phyloP scores from a whole-genome alignment of 2,329 filamentous ascomycete genomes.

The Fusarium bulbicola region DNA sequence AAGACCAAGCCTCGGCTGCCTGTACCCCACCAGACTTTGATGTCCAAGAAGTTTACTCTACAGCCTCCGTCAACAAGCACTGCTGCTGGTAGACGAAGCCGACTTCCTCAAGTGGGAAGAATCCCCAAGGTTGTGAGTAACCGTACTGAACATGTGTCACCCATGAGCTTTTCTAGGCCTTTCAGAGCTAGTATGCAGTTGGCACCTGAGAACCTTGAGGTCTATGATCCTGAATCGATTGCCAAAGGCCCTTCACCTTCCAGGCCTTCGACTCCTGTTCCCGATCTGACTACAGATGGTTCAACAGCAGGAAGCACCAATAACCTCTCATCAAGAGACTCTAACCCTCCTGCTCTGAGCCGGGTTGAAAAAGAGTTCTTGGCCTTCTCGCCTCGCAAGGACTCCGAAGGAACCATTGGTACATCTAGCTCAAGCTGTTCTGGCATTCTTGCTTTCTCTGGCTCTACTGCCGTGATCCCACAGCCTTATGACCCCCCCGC shows the following conservation, averaged over 20 bases:
- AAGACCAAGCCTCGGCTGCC: slow-evolving; percentile 10
- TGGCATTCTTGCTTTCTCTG: slow-evolving; percentile 65
- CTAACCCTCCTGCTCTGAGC: slow-evolving; percentile 41
- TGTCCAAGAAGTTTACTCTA: slow-evolving; percentile 4
- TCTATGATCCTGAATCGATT: slow-evolving; percentile 50
- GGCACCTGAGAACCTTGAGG: slow-evolving; percentile 43
- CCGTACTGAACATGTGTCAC: slow-evolving; percentile 71
- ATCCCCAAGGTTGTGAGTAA: slow-evolving; percentile 84
- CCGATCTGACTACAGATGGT: slow-evolving; percentile 50
- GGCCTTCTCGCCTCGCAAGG: slow-evolving; percentile 75
- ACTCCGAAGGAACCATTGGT: slow-evolving; percentile 68
- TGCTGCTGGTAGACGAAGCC: slow-evolving; percentile 54
- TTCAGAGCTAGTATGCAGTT: slow-evolving; percentile 67
- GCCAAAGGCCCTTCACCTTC: slow-evolving; percentile 60
- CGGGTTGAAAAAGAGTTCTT: slow-evolving; percentile 71
- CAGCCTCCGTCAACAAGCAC: neutral
- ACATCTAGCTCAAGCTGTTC: slow-evolving; percentile 71
- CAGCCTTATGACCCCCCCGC: slow-evolving; percentile 67
- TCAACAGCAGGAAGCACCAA: slow-evolving; percentile 48
- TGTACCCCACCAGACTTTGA: slow-evolving; percentile 6
- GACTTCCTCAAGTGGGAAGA: slow-evolving; percentile 82
- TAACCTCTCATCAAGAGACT: slow-evolving; percentile 44
- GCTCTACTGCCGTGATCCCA: slow-evolving; percentile 74
- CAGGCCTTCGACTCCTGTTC: slow-evolving; percentile 49
- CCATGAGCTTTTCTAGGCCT: slow-evolving; percentile 86